Evolutionary conservation across 2,329 filamentous ascomycete species (phyloP).

Genomic region (Paraconiothyrium brasiliense): DNA sequence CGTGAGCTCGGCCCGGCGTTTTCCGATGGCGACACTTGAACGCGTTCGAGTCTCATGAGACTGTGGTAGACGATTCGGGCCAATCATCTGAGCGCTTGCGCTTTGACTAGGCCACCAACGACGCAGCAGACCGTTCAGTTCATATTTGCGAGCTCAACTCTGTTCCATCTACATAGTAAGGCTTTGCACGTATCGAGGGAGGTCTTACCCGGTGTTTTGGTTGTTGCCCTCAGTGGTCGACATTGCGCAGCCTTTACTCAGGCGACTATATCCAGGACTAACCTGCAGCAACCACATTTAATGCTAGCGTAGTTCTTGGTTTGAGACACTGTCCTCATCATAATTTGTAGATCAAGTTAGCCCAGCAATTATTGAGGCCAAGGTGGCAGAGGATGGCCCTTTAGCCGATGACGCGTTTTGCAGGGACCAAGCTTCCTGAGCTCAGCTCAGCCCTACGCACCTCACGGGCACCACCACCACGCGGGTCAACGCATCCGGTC

Average conservation of each 20-base stretch:
- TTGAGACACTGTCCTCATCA: too few species aligned
- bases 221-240: too few species aligned
- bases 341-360: background rate
- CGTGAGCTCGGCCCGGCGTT: slow-evolving; percentile 6
- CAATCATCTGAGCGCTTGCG: background rate
- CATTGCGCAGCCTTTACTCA: too few species aligned
- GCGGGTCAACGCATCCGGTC: background rate
- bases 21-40: slow-evolving; percentile 9
- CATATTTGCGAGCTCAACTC: background rate
- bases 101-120: background rate
- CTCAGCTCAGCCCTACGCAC: slow-evolving; percentile 5
- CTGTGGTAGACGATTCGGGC: background rate
- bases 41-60: slow-evolving; percentile 1
- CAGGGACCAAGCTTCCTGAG: slow-evolving; percentile 9
- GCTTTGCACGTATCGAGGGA: too few species aligned
- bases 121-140: background rate
- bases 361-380: background rate
- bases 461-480: slow-evolving; percentile 8
- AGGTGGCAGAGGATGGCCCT: background rate
- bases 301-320: too few species aligned
- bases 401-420: background rate
- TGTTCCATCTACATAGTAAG: too few species aligned
- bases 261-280: too few species aligned
- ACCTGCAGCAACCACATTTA: too few species aligned
- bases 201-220: too few species aligned